Evolutionary conservation across 2,329 filamentous ascomycete species (phyloP).

Genomic region (Talaromyces verruculosus): DNA sequence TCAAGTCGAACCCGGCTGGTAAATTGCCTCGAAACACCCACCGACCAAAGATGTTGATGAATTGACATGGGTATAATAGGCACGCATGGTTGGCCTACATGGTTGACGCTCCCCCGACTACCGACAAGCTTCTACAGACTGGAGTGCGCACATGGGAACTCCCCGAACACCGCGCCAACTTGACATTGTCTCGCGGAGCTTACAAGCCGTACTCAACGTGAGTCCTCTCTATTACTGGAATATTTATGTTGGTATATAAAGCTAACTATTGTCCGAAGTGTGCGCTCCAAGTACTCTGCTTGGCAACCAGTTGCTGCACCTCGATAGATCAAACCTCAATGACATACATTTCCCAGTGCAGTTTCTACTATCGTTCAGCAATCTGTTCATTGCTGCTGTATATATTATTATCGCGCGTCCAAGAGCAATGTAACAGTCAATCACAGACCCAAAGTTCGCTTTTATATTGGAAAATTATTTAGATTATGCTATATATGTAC

Average conservation of each 20-base stretch:
- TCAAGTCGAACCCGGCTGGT: constrained; percentile 91
- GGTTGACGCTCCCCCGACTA: constrained; percentile 79
- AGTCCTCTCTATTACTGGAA: constrained; percentile 36
- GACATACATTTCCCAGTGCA: constrained; percentile 3
- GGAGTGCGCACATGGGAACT: constrained; percentile 74
- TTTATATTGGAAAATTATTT: constrained; percentile 1
- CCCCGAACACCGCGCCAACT: constrained; percentile 69
- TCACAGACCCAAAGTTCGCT: background rate
- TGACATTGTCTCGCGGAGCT: constrained; percentile 72
- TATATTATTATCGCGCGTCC: background rate
- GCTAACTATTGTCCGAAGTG: constrained; percentile 3
- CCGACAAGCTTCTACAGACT: constrained; percentile 70
- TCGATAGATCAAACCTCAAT: constrained; percentile 22
- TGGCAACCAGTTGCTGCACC: constrained; percentile 22
- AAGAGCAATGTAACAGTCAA: background rate
- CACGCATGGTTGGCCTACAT: constrained; percentile 96
- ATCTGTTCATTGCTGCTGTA: constrained; percentile 13
- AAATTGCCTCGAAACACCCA: constrained; percentile 26
- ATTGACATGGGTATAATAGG: constrained; percentile 45
- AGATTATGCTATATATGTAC: constrained; percentile 16
- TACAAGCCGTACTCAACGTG: constrained; percentile 96
- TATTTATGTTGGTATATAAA: too few relatives aligned
- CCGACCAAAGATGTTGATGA: too few relatives aligned
- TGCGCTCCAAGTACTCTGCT: constrained; percentile 20
- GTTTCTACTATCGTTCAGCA: background rate